phyloP scores from a whole-genome alignment of 2,329 filamentous ascomycete genomes.

The Metarhizium album region DNA sequence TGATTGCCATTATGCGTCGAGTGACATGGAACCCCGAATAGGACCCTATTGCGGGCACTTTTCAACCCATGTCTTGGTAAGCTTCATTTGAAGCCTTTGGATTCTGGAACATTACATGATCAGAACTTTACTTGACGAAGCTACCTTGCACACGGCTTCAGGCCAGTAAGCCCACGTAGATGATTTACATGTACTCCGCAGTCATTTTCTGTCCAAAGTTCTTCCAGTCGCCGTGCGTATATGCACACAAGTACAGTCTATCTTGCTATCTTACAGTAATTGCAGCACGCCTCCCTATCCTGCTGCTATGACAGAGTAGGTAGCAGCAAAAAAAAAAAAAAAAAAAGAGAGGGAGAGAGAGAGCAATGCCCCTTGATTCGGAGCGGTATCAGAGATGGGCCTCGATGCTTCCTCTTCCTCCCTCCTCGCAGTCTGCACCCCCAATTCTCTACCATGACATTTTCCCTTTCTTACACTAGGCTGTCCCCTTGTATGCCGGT shows the following conservation, averaged over 20 bases:
- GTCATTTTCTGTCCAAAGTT: background rate
- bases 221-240: background rate
- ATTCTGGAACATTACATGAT: no score
- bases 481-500: conserved; percentile 23
- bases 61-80: no score
- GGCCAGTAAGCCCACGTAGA: background rate
- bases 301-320: background rate
- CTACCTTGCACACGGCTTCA: background rate
- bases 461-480: background rate
- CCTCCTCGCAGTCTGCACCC: background rate
- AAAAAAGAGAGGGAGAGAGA: no score
- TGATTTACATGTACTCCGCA: background rate
- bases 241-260: conserved; percentile 2
- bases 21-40: no score
- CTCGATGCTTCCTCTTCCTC: background rate
- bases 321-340: no score
- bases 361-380: no score
- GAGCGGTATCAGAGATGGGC: no score
- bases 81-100: no score
- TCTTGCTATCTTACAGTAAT: conserved; percentile 5
- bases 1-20: no score
- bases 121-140: no score
- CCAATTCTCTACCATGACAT: background rate
- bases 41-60: no score
- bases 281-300: conserved; percentile 2